Evolutionary conservation across 2,329 filamentous ascomycete species (phyloP), one percentile per base, ranked within the genome.

Genomic region (Ilyonectria destructans): DNA sequence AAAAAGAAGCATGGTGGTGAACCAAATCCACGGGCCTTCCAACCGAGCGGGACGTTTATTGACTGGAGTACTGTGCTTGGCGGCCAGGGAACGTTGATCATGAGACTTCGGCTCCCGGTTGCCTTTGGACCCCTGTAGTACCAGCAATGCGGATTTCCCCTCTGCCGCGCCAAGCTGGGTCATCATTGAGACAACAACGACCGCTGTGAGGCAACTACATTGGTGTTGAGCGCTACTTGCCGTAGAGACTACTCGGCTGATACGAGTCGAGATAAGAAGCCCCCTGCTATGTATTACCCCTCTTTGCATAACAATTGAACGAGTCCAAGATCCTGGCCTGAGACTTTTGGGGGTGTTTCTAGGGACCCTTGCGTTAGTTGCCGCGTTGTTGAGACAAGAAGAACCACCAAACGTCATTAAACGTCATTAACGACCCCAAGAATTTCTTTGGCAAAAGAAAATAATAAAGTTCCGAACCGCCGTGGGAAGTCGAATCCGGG

Each of bases 21-120:
- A 57, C 63, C 57, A 49, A 61, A 40, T 33, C 23, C 35, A 66
- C 56, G 57, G 63, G 57, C 51, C 56, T 57, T 61, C 63, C 63
- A 66, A 56, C 49, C 43, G 63, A 52, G 37, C 54, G 63, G 63
- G 21, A 61, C 58, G 57, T 37, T 51, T 19, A 60, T 52, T 49
- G 51, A 66, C 58, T 66, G 63, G 63, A 52, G 57, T 37, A 49
- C 29, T 23, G 33, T 56, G 23, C 57, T 43, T 57, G 57, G 58
- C 51, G 9, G 51, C n/a, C 56, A 43, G 51, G 63, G 51, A 33
- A 52, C 43, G 54, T 56, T 40, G 58, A 54, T 66, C 57, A 61
- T 61, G 57, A 43, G 56, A 55, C 31, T 56, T 60, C 35, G 40
- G 37, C 55, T 46, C 58, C 62, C 62, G 59, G 49, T 60, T 56